A percentile compares a stretch with the other conserved stretches of the same genome.
These are phyloP conservation scores for Salix udensis DNA, from an alignment of 345 rosid species.

Conservation along the genomic window DNA sequence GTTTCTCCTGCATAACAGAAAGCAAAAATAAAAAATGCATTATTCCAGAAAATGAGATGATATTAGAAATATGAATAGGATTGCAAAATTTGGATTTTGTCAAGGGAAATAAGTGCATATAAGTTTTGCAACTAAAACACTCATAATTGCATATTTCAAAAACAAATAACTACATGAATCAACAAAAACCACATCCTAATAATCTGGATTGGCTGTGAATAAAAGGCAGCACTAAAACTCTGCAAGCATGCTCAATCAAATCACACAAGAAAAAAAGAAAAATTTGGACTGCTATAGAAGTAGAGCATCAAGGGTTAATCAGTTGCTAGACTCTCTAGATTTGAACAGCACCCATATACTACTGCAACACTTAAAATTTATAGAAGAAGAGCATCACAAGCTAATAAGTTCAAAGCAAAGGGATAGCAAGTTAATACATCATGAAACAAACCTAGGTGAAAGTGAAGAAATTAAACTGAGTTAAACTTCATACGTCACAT, in stretches of 20 bases:
- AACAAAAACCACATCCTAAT: neutral
- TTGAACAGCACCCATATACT: neutral
- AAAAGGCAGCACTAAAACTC: neutral
- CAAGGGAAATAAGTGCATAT: neutral
- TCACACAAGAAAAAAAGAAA: neutral
- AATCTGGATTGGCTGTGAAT: neutral
- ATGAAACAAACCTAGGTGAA: neutral
- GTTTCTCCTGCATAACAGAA: slow-evolving; percentile 64
- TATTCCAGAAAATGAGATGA: neutral
- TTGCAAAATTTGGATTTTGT: neutral
- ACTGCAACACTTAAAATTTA: neutral
- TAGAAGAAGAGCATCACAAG: neutral
- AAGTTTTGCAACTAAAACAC: neutral
- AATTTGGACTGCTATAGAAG: neutral
- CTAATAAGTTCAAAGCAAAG: neutral
- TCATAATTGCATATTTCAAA: neutral
- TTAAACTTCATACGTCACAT: neutral
- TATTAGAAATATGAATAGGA: neutral
- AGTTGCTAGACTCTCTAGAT: neutral
- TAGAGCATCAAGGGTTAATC: neutral
- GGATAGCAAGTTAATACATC: neutral
- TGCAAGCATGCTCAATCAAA: neutral
- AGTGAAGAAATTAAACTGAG: neutral
- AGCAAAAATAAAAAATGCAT: neutral
- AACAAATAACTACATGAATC: neutral